Conservation (phyloP, 2,329 filamentous ascomycete species). For the Dothidotthia symphoricarpi region DNA sequence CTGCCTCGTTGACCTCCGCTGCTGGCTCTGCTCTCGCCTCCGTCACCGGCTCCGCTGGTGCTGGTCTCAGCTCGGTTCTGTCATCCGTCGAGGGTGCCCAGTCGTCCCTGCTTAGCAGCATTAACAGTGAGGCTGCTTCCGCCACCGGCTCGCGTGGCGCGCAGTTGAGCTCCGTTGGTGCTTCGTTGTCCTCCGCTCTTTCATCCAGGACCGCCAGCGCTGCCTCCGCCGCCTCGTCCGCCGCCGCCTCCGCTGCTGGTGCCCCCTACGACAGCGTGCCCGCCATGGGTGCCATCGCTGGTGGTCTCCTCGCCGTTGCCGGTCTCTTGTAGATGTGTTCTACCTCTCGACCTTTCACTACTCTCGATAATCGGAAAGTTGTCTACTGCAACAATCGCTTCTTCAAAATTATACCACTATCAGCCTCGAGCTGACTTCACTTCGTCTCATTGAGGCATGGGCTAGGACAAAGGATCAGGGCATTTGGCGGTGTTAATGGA, state of each 20-base stretch:
- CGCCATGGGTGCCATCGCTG: constrained; percentile 33
- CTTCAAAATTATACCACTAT: constrained; percentile 4
- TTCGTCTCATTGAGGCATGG: constrained; percentile 13
- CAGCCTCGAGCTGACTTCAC: constrained; percentile 10
- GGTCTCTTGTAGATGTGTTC: constrained; percentile 33
- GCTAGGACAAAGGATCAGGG: too few species aligned
- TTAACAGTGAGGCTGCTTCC: constrained; percentile 12
- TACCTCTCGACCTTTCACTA: neutral
- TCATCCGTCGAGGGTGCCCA: constrained; percentile 15
- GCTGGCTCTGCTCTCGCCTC: constrained; percentile 12
- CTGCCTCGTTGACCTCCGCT: constrained; percentile 5
- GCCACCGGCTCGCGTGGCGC: constrained; percentile 8
- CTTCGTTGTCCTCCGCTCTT: constrained; percentile 4
- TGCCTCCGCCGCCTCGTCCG: constrained; percentile 4
- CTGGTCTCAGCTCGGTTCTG: constrained; percentile 8
- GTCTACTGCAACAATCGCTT: too few species aligned
- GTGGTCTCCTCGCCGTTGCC: constrained; percentile 31
- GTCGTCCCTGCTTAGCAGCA: constrained; percentile 16
- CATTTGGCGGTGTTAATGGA: too few species aligned
- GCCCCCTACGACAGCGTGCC: constrained; percentile 27
- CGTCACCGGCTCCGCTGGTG: constrained; percentile 5
- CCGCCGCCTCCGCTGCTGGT: constrained; percentile 16
- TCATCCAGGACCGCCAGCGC: constrained; percentile 6
- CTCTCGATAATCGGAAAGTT: neutral
- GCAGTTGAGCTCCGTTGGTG: constrained; percentile 2